Conservation (phyloP, 768 basidiomycete genomes). For the Serendipita sp. region DNA sequence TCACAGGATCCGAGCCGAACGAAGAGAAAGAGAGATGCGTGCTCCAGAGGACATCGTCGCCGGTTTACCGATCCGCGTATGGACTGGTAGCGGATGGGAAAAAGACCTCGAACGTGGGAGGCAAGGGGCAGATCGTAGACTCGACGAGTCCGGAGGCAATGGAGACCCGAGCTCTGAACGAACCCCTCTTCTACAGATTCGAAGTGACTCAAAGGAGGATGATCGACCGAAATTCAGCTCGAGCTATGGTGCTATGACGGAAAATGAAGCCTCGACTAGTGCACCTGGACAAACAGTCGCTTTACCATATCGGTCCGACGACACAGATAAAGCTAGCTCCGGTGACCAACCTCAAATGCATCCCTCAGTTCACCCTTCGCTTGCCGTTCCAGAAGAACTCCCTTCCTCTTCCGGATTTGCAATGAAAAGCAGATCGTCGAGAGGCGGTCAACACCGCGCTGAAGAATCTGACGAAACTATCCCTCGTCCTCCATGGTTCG, state of each 20-base stretch:
- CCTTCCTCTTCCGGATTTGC: background rate
- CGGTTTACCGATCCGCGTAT: constrained; percentile 64
- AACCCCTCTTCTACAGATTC: background rate
- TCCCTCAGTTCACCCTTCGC: background rate
- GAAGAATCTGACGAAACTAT: constrained; percentile 7
- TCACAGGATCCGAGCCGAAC: constrained; percentile 70
- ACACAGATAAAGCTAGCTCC: background rate
- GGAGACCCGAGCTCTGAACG: background rate
- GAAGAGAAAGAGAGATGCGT: constrained; percentile 41
- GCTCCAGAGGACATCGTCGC: constrained; percentile 69
- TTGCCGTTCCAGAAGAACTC: constrained; percentile 14
- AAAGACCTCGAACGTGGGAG: constrained; percentile 29
- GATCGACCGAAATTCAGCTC: background rate
- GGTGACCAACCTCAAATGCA: background rate
- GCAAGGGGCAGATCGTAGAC: background rate
- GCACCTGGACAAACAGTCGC: background rate
- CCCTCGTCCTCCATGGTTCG: constrained; percentile 39
- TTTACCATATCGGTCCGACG: background rate
- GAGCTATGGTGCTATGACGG: background rate
- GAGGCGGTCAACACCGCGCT: background rate
- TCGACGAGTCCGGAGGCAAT: background rate
- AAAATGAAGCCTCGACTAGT: background rate
- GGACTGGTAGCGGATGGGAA: constrained; percentile 69
- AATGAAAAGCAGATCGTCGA: constrained; percentile 1
- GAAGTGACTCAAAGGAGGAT: constrained; percentile 1